These are phyloP conservation scores for Catenaria anguillulae DNA, from an alignment of 371 early-diverging fungal genomes.

Conservation along the genomic window DNA sequence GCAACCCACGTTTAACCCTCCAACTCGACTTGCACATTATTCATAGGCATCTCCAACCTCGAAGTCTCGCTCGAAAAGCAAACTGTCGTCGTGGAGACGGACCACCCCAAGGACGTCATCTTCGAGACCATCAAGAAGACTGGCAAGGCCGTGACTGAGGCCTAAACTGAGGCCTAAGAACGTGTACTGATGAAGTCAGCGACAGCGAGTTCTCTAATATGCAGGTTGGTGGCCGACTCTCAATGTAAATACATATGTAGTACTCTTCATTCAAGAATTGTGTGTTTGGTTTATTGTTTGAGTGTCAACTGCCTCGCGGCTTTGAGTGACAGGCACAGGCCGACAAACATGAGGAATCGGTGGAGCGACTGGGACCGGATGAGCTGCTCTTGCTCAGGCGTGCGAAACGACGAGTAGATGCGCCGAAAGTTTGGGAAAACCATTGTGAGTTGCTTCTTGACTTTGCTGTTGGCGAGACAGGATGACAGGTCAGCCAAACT, in stretches of 20 bases:
- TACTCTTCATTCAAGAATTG: too few species aligned
- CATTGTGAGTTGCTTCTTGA: too few species aligned
- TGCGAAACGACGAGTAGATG: slow-evolving; percentile 58
- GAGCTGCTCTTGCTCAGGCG: slow-evolving; percentile 57
- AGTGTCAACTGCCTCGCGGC: background rate
- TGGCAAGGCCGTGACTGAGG: slow-evolving; percentile 33
- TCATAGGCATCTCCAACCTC: slow-evolving; percentile 32
- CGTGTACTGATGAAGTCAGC: background rate
- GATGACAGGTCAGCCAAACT: too few species aligned
- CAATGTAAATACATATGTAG: background rate
- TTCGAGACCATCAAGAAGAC: slow-evolving; percentile 57
- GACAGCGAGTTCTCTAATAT: slow-evolving; percentile 4
- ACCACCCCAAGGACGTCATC: slow-evolving; percentile 37
- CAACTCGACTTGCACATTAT: too few species aligned
- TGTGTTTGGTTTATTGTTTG: background rate
- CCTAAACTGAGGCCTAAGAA: slow-evolving; percentile 1
- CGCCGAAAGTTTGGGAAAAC: slow-evolving; percentile 50
- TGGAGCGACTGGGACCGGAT: slow-evolving; percentile 14
- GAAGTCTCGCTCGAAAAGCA: slow-evolving; percentile 56
- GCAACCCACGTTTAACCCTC: too few species aligned
- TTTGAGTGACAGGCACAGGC: background rate
- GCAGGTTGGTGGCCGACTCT: too few species aligned
- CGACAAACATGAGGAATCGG: background rate
- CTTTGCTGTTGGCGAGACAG: too few species aligned
- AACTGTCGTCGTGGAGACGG: slow-evolving; percentile 41